Evolutionary conservation across 2,329 filamentous ascomycete genomes (phyloP).

Genomic region (Cercospora canescens): DNA sequence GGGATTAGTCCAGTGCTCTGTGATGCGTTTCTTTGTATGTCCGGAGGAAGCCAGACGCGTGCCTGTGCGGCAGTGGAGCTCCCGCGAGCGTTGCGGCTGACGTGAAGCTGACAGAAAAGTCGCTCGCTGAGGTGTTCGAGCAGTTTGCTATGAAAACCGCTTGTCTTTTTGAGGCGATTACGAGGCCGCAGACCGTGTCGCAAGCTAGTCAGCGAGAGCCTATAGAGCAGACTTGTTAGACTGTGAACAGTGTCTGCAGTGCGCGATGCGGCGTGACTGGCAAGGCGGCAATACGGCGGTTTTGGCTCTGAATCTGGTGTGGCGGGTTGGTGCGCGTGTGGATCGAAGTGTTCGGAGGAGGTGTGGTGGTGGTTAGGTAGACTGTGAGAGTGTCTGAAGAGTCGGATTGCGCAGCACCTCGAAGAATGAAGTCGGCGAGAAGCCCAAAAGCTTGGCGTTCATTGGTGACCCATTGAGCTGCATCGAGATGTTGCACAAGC

Average conservation of each 20-base stretch:
- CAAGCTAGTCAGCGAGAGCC: neutral
- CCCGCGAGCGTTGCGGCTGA: neutral
- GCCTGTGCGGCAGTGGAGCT: constrained; percentile 2
- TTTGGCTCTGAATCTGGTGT: neutral
- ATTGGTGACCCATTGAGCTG: neutral
- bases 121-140: neutral
- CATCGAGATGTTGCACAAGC: neutral
- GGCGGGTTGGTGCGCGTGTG: neutral
- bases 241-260: neutral
- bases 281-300: neutral
- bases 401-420: neutral
- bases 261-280: neutral
- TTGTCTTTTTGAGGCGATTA: neutral
- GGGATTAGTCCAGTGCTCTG: constrained; percentile 7
- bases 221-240: neutral
- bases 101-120: neutral
- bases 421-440: constrained; percentile 1
- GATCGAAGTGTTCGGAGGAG: neutral
- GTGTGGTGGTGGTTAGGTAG: neutral
- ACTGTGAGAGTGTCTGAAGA: neutral
- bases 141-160: neutral
- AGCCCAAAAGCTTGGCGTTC: neutral
- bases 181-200: neutral
- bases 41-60: neutral
- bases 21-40: neutral